Percentiles rank a stretch among this genome's conserved stretches.
These are phyloP conservation scores for Thermomyces lanuginosus DNA, from an alignment of 2,329 filamentous ascomycete genomes.

Conservation along the genomic window DNA sequence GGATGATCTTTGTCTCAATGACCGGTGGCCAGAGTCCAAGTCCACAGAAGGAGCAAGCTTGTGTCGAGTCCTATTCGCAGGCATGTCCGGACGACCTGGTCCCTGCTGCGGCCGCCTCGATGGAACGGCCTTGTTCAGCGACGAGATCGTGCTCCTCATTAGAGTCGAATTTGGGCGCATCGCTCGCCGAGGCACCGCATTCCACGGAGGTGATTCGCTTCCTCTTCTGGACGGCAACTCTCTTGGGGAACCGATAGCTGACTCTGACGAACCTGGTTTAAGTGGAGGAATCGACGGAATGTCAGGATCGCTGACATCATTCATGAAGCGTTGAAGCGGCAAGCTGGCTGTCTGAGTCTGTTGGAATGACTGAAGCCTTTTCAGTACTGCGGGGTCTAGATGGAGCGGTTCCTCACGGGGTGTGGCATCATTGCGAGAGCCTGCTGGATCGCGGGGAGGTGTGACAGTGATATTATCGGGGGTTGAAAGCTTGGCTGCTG, in stretches of 20 bases:
- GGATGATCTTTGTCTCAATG: conserved; percentile 4
- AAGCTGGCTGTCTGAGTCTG: conserved; percentile 20
- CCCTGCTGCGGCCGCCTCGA: too few relatives aligned
- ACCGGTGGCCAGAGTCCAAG: conserved; percentile 1
- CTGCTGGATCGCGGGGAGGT: too few relatives aligned
- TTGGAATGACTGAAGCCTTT: conserved; percentile 11
- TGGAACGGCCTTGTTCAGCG: conserved; percentile 5
- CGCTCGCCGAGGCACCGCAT: conserved; percentile 6
- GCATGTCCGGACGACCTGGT: too few relatives aligned
- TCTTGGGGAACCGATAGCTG: too few relatives aligned
- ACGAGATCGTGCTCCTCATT: conserved; percentile 7
- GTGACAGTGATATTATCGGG: too few relatives aligned
- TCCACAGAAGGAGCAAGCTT: conserved; percentile 6
- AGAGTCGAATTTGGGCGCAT: conserved; percentile 6
- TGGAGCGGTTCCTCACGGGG: conserved; percentile 18
- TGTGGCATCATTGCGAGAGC: conserved; percentile 12
- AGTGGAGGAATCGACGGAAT: conserved; percentile 2
- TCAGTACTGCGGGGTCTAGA: conserved; percentile 12
- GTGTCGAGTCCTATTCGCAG: too few relatives aligned
- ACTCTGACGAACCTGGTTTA: too few relatives aligned
- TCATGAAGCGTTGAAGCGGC: conserved; percentile 25
- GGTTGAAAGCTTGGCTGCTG: too few relatives aligned
- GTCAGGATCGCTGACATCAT: conserved; percentile 16
- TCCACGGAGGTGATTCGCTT: conserved; percentile 5
- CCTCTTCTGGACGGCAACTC: conserved; percentile 3